Evolutionary conservation across 169 alveolate genomes (phyloP), one percentile per base, ranked within the genome.

Genomic region (Blepharisma undulans): DNA sequence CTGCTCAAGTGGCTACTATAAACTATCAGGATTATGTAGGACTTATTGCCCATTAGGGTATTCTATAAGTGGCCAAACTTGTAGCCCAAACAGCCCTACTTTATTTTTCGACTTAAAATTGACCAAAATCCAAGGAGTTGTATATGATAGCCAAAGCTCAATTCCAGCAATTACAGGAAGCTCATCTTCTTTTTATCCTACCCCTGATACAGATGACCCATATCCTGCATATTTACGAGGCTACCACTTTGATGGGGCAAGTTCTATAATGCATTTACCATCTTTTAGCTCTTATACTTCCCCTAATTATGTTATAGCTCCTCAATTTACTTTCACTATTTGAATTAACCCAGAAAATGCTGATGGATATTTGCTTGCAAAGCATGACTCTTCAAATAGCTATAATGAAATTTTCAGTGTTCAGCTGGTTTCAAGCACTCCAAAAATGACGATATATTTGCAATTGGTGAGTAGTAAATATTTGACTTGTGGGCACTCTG

Each of bases 211-310:
- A 2, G 60, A 60, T 59, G 89, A 82, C 76, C 89, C 89, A 22
- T 32, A 48, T 32, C 76, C 89, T 1, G 72, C 89, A 33, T n/a
- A 30, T 21, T 34, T n/a, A 10, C 27, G 89, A 82, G 89, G 89
- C 3, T 82, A 82, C 77, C 60, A 82, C 76, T 82, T 82, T 82
- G 76, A 82, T 30, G 89, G 89, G 76, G 32, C 30, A 0, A 22
- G 29, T 0, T 48, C 78, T 21, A 22, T 48, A 6, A 59, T 82
- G 76, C 29, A 82, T 22, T 22, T 82, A 12, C 89, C 89, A 4
- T 74, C 89, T 22, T 82, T 22, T 60, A 10, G 77, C 29, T 2
- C 78, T 8, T 19, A 22, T 60, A 22, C 89, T 10, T 3, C 78
- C 7, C 89, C 89, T 21, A 34, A 32, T 3, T 22, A 32, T 5